A percentile compares a stretch with the other conserved stretches of the same genome.
Evolutionary conservation across 768 basidiomycete genomes (phyloP).

Genomic region (Mycena alexandri): DNA sequence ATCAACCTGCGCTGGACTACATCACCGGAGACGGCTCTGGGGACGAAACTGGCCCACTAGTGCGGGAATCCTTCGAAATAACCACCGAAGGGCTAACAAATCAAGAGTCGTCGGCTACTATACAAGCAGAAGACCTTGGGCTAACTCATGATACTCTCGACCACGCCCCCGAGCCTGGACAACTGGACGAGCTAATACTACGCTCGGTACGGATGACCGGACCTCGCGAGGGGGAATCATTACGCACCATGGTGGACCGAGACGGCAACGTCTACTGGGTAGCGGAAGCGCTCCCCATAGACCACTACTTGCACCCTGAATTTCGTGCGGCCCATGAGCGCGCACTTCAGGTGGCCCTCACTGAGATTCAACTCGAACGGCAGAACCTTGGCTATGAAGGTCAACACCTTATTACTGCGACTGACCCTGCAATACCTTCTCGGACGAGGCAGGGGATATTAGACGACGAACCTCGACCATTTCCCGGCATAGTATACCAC

Average conservation of each 20-base stretch:
- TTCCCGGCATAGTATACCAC: not conserved
- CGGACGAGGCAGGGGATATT: not conserved
- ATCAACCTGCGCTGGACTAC: no score
- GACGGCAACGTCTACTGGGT: not conserved
- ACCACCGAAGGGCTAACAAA: no score
- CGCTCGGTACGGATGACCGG: not conserved
- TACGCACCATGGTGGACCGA: not conserved
- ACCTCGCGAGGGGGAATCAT: not conserved
- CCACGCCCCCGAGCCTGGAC: no score
- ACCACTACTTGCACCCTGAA: not conserved
- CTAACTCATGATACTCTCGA: no score
- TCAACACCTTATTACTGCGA: no score
- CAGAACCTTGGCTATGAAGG: not conserved
- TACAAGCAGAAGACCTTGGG: no score
- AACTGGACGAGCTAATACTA: not conserved
- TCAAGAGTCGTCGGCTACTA: no score
- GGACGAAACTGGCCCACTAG: no score
- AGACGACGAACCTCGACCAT: not conserved
- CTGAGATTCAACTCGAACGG: not conserved
- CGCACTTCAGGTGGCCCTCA: not conserved
- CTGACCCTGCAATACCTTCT: not conserved
- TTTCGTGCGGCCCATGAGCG: not conserved
- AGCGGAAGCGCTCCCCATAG: not conserved
- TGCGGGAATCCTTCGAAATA: no score
- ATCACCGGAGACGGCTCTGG: no score